Conservation (phyloP, 106 monocot genomes). For the Apostasia ramifera region DNA sequence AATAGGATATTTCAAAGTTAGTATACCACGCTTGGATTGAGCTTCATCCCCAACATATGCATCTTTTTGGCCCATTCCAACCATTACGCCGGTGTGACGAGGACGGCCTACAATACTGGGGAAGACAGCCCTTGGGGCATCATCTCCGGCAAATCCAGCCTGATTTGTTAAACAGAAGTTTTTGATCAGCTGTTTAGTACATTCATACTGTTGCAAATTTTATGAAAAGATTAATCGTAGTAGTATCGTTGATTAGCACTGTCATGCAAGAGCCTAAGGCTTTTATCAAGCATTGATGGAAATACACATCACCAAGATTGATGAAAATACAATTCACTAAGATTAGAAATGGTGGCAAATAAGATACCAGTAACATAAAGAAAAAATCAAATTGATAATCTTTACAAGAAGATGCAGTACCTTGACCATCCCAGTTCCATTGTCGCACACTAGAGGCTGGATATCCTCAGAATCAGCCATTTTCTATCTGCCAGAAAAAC, state of each 20-base stretch:
- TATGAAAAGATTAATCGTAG: no score
- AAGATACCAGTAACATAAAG: no score
- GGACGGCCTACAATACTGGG: neutral
- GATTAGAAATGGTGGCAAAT: no score
- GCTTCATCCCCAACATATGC: no score
- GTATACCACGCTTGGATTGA: constrained; percentile 33
- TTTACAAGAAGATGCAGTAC: neutral
- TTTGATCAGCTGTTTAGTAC: no score
- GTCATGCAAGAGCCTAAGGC: no score
- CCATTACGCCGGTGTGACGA: constrained; percentile 38
- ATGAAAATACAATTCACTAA: no score
- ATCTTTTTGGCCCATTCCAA: constrained; percentile 12
- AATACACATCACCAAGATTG: no score
- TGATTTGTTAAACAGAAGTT: neutral
- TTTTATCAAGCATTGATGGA: no score
- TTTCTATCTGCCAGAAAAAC: neutral
- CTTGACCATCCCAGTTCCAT: constrained; percentile 14
- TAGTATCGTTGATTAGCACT: no score
- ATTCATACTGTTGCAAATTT: no score
- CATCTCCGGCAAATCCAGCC: constrained; percentile 43
- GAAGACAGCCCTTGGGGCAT: constrained; percentile 42
- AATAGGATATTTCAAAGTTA: constrained; percentile 37
- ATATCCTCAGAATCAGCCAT: constrained; percentile 12
- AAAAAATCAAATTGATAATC: no score
- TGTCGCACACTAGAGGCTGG: constrained; percentile 11